A percentile compares a stretch with the other conserved stretches of the same genome.
These are phyloP conservation scores for Zasmidium cellare DNA, from an alignment of 2,329 filamentous ascomycete species.

Conservation along the genomic window DNA sequence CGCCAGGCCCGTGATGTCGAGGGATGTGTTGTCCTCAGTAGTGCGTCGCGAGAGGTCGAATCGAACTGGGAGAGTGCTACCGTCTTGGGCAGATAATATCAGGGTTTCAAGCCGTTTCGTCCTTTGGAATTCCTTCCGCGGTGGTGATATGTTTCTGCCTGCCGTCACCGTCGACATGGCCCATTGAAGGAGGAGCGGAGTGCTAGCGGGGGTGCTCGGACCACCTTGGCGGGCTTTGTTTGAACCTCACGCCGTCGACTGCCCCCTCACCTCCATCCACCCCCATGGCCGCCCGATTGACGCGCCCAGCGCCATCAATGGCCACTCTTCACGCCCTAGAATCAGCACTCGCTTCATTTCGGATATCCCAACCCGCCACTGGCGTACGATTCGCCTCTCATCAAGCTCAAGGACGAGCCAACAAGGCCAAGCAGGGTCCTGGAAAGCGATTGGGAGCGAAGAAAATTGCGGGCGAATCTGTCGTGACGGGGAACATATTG, in stretches of 20 bases:
- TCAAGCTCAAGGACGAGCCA: conserved; percentile 66
- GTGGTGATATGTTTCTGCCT: background rate
- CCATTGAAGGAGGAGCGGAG: conserved; percentile 2
- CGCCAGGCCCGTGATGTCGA: conserved; percentile 23
- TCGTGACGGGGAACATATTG: conserved; percentile 95
- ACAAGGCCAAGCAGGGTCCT: conserved; percentile 67
- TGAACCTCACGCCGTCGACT: conserved; percentile 4
- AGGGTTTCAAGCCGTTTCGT: no score
- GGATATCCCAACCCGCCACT: conserved; percentile 24
- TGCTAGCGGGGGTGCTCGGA: conserved; percentile 17
- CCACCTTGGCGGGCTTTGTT: conserved; percentile 13
- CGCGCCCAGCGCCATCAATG: conserved; percentile 27
- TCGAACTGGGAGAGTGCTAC: background rate
- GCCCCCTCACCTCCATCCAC: conserved; percentile 1
- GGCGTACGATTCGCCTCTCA: conserved; percentile 59
- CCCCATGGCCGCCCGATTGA: conserved; percentile 11
- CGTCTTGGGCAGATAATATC: background rate
- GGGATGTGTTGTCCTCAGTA: background rate
- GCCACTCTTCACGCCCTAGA: conserved; percentile 30
- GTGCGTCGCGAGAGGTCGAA: background rate
- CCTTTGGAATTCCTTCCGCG: background rate
- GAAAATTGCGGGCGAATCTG: conserved; percentile 87
- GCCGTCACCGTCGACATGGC: background rate
- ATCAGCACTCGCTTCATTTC: conserved; percentile 32
- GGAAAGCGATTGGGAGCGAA: conserved; percentile 94